Base-by-base conservation (phyloP, 495 filamentous ascomycete species). In the Penicillium manginii region DNA sequence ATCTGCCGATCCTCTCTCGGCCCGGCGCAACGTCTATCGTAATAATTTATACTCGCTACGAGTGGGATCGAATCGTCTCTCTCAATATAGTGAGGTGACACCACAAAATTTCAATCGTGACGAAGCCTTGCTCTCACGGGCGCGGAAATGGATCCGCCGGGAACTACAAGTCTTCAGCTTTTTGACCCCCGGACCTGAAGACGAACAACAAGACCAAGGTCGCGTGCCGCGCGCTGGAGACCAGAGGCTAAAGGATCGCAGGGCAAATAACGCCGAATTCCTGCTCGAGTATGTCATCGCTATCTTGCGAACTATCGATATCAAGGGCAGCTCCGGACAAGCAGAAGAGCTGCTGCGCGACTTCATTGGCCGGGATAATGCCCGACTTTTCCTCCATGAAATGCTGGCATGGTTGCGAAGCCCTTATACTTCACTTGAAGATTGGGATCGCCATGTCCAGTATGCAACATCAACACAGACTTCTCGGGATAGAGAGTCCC, bases 131-230 rank as follows among this genome's bases (percentile, higher is more conserved):
- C 79, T 92, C 43, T 91, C 89, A 2, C 86, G 91, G 19, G 93
- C 94, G n/a, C 81, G 91, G 31, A 87, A 85, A 54, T 98, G 91
- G 86, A 85, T 97, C 53, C 85, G 94, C 4, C 84, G 94, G 35
- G 94, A 98, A 63, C 78, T 98, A 9, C 84, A 88, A 64, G 92
- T 96, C 40, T 98, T 97, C 63, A 81, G 83, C 47, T 97, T 92
- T 66, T 78, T 96, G 42, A 76, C 78, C 55, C 72, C 79, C 0
- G 76, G 74, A 15, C 11, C 65, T 12, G 58, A 73, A 35, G 63
- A 69, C 29, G 57, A 65, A 19, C 47, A 60, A 23, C 58, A 62
- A 33, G 55, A 50, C 50, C 57, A 22, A 14, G 40, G 49, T 14
- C 60, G 59, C 4, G 57, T 68, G 1, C 54, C 73, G 40, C 74